Conservation (phyloP, 768 basidiomycete genomes). For the Suillus sp. region DNA sequence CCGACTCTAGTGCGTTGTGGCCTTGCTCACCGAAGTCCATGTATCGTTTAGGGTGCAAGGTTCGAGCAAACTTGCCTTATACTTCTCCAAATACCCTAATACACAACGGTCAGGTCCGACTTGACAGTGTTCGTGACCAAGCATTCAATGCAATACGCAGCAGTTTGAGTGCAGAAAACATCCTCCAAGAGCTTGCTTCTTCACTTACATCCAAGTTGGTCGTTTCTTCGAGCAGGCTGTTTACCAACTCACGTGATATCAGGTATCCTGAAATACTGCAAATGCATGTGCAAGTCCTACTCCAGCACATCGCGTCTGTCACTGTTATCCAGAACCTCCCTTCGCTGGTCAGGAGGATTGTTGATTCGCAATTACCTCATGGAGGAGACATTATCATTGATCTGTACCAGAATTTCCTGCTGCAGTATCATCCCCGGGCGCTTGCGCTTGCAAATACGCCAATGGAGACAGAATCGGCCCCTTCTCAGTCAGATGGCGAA, state of each 20-base stretch:
- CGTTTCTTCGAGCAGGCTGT: not conserved
- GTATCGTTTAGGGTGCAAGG: conserved; percentile 45
- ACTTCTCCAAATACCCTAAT: not conserved
- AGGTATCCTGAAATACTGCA: conserved; percentile 22
- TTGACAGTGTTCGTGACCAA: conserved; percentile 19
- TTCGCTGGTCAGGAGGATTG: conserved; percentile 20
- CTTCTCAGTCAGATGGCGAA: not conserved
- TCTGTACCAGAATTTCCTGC: conserved; percentile 22
- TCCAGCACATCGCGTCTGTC: conserved; percentile 19
- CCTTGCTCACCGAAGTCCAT: conserved; percentile 46
- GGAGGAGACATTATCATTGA: conserved; percentile 28
- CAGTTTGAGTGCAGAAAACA: conserved; percentile 26
- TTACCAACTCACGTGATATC: not conserved
- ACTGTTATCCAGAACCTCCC: conserved; percentile 18
- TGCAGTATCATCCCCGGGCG: conserved; percentile 1
- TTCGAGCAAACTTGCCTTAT: conserved; percentile 6
- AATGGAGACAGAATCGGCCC: not conserved
- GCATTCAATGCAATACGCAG: conserved; percentile 23
- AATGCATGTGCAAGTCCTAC: conserved; percentile 28
- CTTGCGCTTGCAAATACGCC: conserved; percentile 5
- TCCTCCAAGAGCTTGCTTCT: conserved; percentile 26
- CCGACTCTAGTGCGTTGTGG: conserved; percentile 7
- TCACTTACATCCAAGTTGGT: conserved; percentile 23
- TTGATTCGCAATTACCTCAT: conserved; percentile 21
- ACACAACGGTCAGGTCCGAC: conserved; percentile 20